Base-by-base conservation (phyloP, 2,329 filamentous ascomycete species). In the Drechslerella stenobrocha region DNA sequence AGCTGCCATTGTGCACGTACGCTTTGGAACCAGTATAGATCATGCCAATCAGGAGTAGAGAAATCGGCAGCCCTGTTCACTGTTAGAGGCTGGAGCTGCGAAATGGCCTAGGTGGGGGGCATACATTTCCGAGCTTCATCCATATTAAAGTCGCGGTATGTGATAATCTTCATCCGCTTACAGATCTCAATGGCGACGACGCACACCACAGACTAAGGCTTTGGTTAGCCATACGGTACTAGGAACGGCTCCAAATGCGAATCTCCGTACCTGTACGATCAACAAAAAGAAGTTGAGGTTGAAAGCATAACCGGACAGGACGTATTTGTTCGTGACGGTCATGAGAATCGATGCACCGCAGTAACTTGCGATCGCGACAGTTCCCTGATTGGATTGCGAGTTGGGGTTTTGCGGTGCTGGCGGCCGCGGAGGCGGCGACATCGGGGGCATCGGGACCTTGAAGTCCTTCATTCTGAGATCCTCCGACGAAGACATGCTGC, bases 321-420 rank as follows among this genome's bases (percentile, higher is more conserved):
- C 91, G 77, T 95, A 98, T 82, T 98, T 98, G 80, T 98, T 98
- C 77, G 95, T 93, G n/a, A 96, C 89, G 5, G 93, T 98, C 93
- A 98, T 98, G 77, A 92, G 84, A 76, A 98, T 98, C n/a, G 91
- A 96, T 53, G 92, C 89, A 74, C 88, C 81, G 78, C 93, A 98
- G 81, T 98, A 98, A 48, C 89, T 85, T 71, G 95, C 76, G 73
- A 98, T 88, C 20, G 92, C 90, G 47, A 93, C 76, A 45, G 52
- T 30, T 18, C 57, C 64, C 32, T 35, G 45, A 32, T 58, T 61
- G 13, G 45, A 42, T 7, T 23, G 18, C 11, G 40, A 6, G 34
- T 59, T 57, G 8, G 64, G 64, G 20, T 57, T 58, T 35, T 61
- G 58, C 11, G 52, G 46, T 3, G 57, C 35, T n/a, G 64, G 64